Conservation (phyloP, 352 stramenopile genomes). For the Phytophthora palmivora region DNA sequence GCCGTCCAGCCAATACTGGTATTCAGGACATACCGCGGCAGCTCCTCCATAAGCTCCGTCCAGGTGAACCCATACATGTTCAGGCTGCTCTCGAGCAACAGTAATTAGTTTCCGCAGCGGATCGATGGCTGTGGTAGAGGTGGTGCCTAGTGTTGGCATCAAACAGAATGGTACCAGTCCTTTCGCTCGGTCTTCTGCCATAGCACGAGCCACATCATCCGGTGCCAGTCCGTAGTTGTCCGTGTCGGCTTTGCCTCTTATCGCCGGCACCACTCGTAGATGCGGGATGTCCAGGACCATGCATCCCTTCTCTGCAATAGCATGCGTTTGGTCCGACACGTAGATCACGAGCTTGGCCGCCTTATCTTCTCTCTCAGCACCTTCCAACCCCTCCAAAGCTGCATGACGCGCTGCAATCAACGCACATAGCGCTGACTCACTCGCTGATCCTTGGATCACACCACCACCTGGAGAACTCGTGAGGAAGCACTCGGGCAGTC, state of each 20-base stretch:
- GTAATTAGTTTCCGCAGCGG: slow-evolving; percentile 46
- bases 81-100: slow-evolving; percentile 45
- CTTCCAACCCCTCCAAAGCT: slow-evolving; percentile 46
- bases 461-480: slow-evolving; percentile 60
- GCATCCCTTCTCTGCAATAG: slow-evolving; percentile 69
- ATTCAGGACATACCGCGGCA: slow-evolving; percentile 62
- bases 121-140: slow-evolving; percentile 67
- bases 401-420: slow-evolving; percentile 51
- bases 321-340: slow-evolving; percentile 76
- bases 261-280: slow-evolving; percentile 58
- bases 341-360: slow-evolving; percentile 63
- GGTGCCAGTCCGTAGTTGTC: slow-evolving; percentile 64
- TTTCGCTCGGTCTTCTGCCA: slow-evolving; percentile 56
- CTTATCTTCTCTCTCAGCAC: slow-evolving; percentile 38
- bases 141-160: slow-evolving; percentile 70
- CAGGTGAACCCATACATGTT: slow-evolving; percentile 66
- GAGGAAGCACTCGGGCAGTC: slow-evolving; percentile 62
- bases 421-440: slow-evolving; percentile 61
- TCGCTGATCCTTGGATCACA: slow-evolving; percentile 74
- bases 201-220: slow-evolving; percentile 52
- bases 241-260: slow-evolving; percentile 46
- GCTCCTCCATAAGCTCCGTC: slow-evolving; percentile 72
- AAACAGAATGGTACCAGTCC: slow-evolving; percentile 69
- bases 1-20: slow-evolving; percentile 55
- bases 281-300: slow-evolving; percentile 73